Evolutionary conservation across 345 rosid genomes (phyloP).

Genomic region (Citrus mangshanensis): DNA sequence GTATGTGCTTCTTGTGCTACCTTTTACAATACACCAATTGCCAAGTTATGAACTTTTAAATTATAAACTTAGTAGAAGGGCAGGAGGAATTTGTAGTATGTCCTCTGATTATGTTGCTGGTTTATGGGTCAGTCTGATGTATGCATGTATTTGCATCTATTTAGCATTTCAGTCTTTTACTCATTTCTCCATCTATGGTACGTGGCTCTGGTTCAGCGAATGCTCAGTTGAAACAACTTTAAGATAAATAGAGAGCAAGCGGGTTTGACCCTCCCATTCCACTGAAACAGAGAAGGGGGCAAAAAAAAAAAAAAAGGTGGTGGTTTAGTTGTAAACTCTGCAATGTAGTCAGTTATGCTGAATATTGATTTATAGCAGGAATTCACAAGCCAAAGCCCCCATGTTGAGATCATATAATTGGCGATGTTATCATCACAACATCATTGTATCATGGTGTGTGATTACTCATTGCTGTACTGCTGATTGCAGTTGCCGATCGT

Average conservation of each 20-base stretch:
- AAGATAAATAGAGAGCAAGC: too few species aligned
- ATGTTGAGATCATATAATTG: too few species aligned
- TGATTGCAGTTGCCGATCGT: too few species aligned
- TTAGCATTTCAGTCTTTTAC: not conserved
- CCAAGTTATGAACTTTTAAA: constrained; percentile 19
- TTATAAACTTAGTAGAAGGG: not conserved
- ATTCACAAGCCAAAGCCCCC: not conserved
- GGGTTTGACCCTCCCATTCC: not conserved
- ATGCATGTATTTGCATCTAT: not conserved
- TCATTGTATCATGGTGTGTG: too few species aligned
- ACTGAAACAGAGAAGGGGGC: not conserved
- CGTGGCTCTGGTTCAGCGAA: fast-evolving
- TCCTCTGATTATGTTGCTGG: too few species aligned
- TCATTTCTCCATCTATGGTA: not conserved
- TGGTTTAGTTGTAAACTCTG: not conserved
- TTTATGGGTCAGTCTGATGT: too few species aligned
- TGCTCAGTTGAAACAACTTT: too few species aligned
- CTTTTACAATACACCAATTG: constrained; percentile 42
- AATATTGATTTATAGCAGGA: not conserved
- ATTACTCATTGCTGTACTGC: too few species aligned
- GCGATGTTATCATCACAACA: too few species aligned
- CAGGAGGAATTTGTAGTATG: too few species aligned
- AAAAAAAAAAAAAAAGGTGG: not conserved
- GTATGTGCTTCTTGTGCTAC: constrained; percentile 58
- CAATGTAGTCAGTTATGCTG: not conserved